Evolutionary conservation across 768 basidiomycete genomes (phyloP), one percentile per base, ranked within the genome.

Genomic region (Hydnum rufescens): DNA sequence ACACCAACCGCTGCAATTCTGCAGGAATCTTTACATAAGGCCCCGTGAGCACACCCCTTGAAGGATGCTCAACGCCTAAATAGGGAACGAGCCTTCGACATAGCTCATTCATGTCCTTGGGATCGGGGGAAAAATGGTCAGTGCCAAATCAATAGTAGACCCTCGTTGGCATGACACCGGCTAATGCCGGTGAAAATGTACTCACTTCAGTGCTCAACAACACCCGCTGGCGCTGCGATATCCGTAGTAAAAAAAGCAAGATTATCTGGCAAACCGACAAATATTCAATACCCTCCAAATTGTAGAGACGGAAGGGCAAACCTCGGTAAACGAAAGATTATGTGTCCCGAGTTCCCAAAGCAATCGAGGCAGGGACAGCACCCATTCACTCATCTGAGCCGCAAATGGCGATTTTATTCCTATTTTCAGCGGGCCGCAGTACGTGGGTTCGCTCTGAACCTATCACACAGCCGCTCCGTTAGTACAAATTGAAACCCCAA

Each of bases 321-420:
- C 87, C 73, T 84, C 77, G 0, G 79, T 78, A 3, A 72, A 66
- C 1, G 63, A 58, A 18, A 72, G 61, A 60, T 85, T 74, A 51
- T 64, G 73, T 5, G 64, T 64, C 2, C 81, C 80, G 5, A 82
- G 64, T 63, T 96, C 90, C 92, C 92, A 96, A 3, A 96, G 67
- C 4, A 72, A 71, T 64, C 76, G 80, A 0, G 90, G 87, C 42
- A 95, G 71, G 57, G 82, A 76, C 26, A 72, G 63, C 18, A 88
- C 57, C 88, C 90, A 95, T 22, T 72, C 72, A 49, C 70, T 65
- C 0, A 66, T 22, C 4, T 54, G 30, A 34, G 3, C 25, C 32
- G 22, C 39, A 36, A 6, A 3, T 48, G 25, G 13, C 23, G 19
- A n/a, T 53, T 31, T 39, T 13, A 22, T 22, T 22, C 63, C 65